Base-by-base conservation (phyloP, 345 rosid species). In the Ceriops decandra region DNA sequence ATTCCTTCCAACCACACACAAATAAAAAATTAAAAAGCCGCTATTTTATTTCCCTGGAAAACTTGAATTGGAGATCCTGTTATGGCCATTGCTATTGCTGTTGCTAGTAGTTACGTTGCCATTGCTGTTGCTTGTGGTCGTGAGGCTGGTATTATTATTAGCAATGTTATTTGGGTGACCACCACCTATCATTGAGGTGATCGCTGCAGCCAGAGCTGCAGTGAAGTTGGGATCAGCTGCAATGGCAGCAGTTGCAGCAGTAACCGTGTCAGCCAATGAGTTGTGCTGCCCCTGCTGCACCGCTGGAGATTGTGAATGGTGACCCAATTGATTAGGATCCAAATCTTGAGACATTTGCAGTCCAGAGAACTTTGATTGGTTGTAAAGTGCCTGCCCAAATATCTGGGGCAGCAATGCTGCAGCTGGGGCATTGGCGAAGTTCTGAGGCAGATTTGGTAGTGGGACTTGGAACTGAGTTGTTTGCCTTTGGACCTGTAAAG, bases 171-270 rank as follows among this genome's bases (percentile, higher is more conserved):
- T 73, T 17, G 78, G 70, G 31, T 65, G 80, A 30, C 82, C 60
- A 30, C 76, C 78, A 7, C 88, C 84, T 9, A 88, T 86, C 38
- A 88, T 78, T 21, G 89, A 79, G 26, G 83, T 72, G 64, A 88
- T 85, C 28, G 93, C 89, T 1, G 89, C 88, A 0, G 89, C 93
- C 19, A 88, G 66, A 67, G 93, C 90, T 1, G 89, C 89, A 2
- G 88, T 85, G 85, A 88, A 86, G 70, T 81, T 82, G 6, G 89
- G 90, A 68, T 88, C 88, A 20, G 87, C 80, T 0, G 87, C 67
- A 16, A 86, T 82, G 74, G 90, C 82, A 1, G 83, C 83, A 4
- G 82, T 80, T 66, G 84, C 82, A 0, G 82, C 85, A 6, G 62
- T 75, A 46, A 81, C 77, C 0, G 74, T 67, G 49, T 81, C 89